These are phyloP conservation scores for Panicum virgatum DNA, from an alignment of 202 grass and related monocot species.

Conservation along the genomic window DNA sequence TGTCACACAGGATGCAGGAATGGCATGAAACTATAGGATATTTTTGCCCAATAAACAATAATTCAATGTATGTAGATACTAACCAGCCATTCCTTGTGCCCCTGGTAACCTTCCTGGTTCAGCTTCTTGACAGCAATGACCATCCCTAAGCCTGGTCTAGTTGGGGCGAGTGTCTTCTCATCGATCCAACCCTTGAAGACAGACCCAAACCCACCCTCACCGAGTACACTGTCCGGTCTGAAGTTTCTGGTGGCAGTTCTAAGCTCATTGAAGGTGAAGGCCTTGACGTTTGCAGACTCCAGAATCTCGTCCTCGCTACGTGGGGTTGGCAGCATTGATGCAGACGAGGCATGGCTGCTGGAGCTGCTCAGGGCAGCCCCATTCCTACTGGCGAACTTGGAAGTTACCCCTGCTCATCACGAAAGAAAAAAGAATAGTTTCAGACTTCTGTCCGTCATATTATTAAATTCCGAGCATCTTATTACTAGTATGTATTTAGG, in stretches of 20 bases:
- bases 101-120: slow-evolving; percentile 85
- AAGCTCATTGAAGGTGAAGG: slow-evolving; percentile 82
- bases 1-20: too few relatives aligned
- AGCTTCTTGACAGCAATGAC: slow-evolving; percentile 94
- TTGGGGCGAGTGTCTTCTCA: slow-evolving; percentile 65
- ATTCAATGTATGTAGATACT: slow-evolving; percentile 12
- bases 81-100: slow-evolving; percentile 90
- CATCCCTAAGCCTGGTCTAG: slow-evolving; percentile 72
- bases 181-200: slow-evolving; percentile 98
- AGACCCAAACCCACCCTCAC: slow-evolving; percentile 82
- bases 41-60: neutral
- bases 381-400: slow-evolving; percentile 45
- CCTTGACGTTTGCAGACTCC: slow-evolving; percentile 77
- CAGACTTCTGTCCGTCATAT: neutral
- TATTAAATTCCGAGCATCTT: neutral
- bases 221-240: slow-evolving; percentile 75
- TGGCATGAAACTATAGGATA: neutral
- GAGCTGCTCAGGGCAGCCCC: slow-evolving; percentile 50
- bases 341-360: slow-evolving; percentile 57
- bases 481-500: neutral
- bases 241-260: slow-evolving; percentile 77
- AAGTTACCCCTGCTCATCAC: slow-evolving; percentile 31
- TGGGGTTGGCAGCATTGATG: slow-evolving; percentile 52
- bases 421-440: neutral
- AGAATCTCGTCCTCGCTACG: slow-evolving; percentile 83